These are phyloP conservation scores for Paralagenidium karlingii DNA, from an alignment of 352 stramenopile species.

Conservation along the genomic window DNA sequence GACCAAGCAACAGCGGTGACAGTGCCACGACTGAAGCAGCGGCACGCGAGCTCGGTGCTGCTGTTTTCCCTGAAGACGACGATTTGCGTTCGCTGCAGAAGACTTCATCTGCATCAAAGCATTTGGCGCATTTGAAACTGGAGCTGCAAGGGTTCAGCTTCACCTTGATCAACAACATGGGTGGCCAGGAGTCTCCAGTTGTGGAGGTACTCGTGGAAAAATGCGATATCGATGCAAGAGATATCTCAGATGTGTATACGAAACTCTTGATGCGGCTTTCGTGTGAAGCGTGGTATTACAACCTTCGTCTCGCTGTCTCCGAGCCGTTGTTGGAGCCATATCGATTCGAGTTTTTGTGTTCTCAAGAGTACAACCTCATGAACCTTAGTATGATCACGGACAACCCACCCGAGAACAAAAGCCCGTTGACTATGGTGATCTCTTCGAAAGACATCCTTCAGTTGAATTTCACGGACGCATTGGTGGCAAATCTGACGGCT, in stretches of 20 bases:
- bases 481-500: constrained; percentile 67
- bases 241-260: constrained; percentile 14
- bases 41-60: background rate
- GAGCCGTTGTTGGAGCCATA: constrained; percentile 71
- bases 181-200: constrained; percentile 65
- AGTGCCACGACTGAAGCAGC: background rate
- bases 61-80: too few species aligned
- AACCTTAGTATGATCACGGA: too few species aligned
- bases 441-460: constrained; percentile 49
- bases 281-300: constrained; percentile 75
- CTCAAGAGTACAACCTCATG: too few species aligned
- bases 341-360: constrained; percentile 28
- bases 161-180: constrained; percentile 72
- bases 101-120: too few species aligned
- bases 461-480: constrained; percentile 68
- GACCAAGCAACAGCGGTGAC: too few species aligned
- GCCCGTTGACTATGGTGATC: too few species aligned
- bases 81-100: background rate
- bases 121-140: background rate
- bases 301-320: constrained; percentile 61
- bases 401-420: too few species aligned
- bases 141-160: constrained; percentile 31
- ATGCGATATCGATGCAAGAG: constrained; percentile 16
- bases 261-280: too few species aligned
- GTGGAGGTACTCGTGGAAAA: constrained; percentile 40